Evolutionary conservation across 208 protist species (phyloP), one percentile per base, ranked within the genome.

Genomic region (Acanthamoeba polyphaga): DNA sequence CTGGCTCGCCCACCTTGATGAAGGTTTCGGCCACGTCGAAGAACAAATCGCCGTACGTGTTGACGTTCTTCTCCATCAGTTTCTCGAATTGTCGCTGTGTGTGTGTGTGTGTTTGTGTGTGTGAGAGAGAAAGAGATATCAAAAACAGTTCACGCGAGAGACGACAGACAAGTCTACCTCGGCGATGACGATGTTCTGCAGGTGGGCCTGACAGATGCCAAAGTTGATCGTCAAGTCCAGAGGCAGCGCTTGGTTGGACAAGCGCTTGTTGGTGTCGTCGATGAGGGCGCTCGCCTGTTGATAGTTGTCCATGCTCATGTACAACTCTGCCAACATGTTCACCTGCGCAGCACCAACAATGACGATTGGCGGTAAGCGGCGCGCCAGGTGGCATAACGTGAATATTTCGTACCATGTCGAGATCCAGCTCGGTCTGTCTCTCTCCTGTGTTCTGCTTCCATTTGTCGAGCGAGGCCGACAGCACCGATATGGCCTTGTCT

Each of bases 1-100:
- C 49, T 22, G 49, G 80, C 51, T 90, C 74, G 8, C 72, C 85
- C n/a, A 95, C 60, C 27, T 72, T 55, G 46, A 46, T 82, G 29
- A 95, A 96, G 10, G 90, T 90, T 38, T 96, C 95, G 58, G 64
- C 95, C 87, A 96, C 94, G n/a, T 95, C 89, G 55, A 88, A 93
- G 24, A 84, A 93, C 10, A 96, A 51, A 62, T 96, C 95, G 15
- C 91, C 80, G 62, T 90, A 95, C 49, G 66, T 64, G 74, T 74
- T 74, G 0, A 87, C 95, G 10, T 90, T 29, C 55, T 64, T 74
- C 13, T 91, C 72, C 62, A 93, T 66, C 32, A 96, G 46, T 53
- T 95, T 95, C 34, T 96, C 62, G 66, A 96, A 96, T 72, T 95
- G 80, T 22, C 51, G 55, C 91, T 94, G 91, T 53, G 15, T 17